These are phyloP conservation scores for Saccharum hybrid DNA, from an alignment of 202 grass and related monocot genomes.

Conservation along the genomic window DNA sequence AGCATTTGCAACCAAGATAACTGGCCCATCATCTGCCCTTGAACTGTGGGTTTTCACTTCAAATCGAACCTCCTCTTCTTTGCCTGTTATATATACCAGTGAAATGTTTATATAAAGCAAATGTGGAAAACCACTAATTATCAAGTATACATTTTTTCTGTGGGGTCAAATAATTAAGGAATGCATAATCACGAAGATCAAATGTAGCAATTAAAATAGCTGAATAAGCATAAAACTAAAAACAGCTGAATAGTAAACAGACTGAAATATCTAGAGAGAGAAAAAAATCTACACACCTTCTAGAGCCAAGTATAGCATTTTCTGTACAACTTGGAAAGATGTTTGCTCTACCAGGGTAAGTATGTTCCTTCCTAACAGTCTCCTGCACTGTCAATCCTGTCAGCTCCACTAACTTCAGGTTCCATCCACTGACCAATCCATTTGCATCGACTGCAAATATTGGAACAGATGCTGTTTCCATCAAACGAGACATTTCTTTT, in stretches of 20 bases:
- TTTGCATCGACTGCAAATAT: no score
- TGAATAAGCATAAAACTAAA: no score
- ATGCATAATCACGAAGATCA: no score
- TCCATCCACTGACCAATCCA: slow-evolving; percentile 57
- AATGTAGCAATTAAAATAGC: no score
- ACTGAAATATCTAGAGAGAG: no score
- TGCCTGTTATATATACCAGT: slow-evolving; percentile 41
- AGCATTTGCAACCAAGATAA: slow-evolving; percentile 85
- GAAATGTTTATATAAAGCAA: no score
- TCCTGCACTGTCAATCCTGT: slow-evolving; percentile 74
- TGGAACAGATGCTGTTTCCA: slow-evolving; percentile 77
- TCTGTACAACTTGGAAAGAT: slow-evolving; percentile 64
- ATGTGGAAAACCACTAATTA: no score
- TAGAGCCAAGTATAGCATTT: slow-evolving; percentile 84
- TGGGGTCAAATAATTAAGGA: no score
- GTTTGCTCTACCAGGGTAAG: slow-evolving; percentile 75
- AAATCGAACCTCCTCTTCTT: slow-evolving; percentile 86
- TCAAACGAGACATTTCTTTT: slow-evolving; percentile 90
- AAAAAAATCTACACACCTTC: slow-evolving; percentile 47
- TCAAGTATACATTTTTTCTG: no score
- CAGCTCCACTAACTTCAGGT: slow-evolving; percentile 76
- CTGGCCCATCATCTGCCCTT: slow-evolving; percentile 58
- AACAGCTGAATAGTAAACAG: no score
- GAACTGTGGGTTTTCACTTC: slow-evolving; percentile 77
- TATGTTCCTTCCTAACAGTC: slow-evolving; percentile 82